Percentiles rank a stretch among this genome's conserved stretches.
Conservation (phyloP, 2,329 filamentous ascomycete species). For the Alternaria sp. region DNA sequence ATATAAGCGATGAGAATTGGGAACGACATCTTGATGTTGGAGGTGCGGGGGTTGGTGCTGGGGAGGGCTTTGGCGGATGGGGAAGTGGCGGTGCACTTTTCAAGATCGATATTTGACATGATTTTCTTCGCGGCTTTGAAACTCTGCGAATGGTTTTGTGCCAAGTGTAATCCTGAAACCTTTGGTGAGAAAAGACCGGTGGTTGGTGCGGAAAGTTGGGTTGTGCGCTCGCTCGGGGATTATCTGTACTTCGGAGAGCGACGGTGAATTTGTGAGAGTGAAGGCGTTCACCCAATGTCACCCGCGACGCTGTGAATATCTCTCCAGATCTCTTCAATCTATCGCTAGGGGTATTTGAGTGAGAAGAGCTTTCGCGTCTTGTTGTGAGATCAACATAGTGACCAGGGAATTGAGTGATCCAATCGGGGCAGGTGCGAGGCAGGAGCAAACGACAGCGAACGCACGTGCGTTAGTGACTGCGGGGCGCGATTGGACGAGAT, state of each 20-base stretch:
- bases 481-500: background rate
- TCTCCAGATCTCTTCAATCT: background rate
- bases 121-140: background rate
- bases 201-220: background rate
- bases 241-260: background rate
- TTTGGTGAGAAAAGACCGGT: background rate
- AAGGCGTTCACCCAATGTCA: background rate
- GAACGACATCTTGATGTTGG: background rate
- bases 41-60: background rate
- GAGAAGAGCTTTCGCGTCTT: background rate
- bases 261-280: background rate
- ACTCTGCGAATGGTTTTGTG: background rate
- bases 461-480: background rate
- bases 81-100: background rate
- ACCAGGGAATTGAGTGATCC: background rate
- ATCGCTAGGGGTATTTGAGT: background rate
- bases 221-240: background rate
- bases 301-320: background rate
- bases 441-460: background rate
- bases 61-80: background rate
- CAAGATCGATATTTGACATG: background rate
- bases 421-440: background rate
- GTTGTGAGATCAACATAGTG: background rate
- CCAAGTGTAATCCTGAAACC: background rate
- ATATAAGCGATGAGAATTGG: background rate